Evolutionary conservation across 2,329 filamentous ascomycete genomes (phyloP), one percentile per base, ranked within the genome.

Genomic region (Tolypocladium sp.): DNA sequence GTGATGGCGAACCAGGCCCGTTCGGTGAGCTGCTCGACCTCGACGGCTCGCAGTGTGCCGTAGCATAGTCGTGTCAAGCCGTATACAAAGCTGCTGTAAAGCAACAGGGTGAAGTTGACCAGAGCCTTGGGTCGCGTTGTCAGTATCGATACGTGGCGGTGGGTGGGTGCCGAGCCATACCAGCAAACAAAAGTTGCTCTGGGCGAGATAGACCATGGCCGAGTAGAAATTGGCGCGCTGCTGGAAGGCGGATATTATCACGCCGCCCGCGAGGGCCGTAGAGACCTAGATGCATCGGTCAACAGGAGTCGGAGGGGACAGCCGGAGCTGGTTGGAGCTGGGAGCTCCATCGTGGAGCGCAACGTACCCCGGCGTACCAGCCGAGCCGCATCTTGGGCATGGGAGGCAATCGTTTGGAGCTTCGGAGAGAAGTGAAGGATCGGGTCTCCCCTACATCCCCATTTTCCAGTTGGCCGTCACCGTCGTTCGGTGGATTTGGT

Each of bases 171-270:
- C 40, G 37, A 49, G 44, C 44, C 83, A 66, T 74, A 94, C 90
- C 84, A 97, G 90, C 57, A 97, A 79, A 71, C 93, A 97, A 67
- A 95, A 88, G 77, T 94, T 97, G 75, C 92, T 97, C 76, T 97
- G 93, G 46, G 92, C 91, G 56, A 99, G 85, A 76, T 97, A 96
- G 55, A 99, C 94, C 77, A 92, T 94, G 65, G 94, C 92, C 58
- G 93, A 95, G 78, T 99, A 99, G 81, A 97, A 99, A 76, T 99
- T 99, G 63, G 94, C 88, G 64, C 94, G 86, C 77, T 97, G 91
- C 70, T 94, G 89, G 75, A 97, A 93, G 62, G 94, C 93, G 71
- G 92, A 94, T 60, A 96, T 76, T 61, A 97, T 82, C 61, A 96
- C 92, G 67, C 86, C 85, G 64, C 85, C 88, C 67, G 93, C 93